Conservation (phyloP, 148 eudicot species). For the Camellia sinensis region DNA sequence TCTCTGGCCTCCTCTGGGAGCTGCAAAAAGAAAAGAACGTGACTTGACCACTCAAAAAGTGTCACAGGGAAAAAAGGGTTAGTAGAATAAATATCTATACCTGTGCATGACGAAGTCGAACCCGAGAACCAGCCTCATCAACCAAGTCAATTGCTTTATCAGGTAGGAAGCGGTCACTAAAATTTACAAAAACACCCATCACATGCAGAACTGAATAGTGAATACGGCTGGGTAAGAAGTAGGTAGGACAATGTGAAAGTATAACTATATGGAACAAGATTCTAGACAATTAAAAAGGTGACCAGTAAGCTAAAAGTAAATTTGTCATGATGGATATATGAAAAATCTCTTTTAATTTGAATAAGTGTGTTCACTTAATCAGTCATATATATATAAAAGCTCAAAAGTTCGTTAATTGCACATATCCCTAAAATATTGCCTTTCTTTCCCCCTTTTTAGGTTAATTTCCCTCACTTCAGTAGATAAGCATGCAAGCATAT, state of each 20-base stretch:
- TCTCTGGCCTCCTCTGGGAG: slow-evolving; percentile 90
- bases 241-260: background rate
- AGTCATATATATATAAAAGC: background rate
- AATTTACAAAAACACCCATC: background rate
- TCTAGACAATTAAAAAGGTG: background rate
- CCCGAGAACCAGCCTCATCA: slow-evolving; percentile 57
- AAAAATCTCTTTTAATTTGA: background rate
- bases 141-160: slow-evolving; percentile 54
- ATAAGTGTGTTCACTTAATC: background rate
- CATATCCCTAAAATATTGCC: background rate
- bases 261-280: slow-evolving; percentile 5
- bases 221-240: background rate
- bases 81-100: slow-evolving; percentile 12
- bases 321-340: background rate
- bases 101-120: slow-evolving; percentile 48
- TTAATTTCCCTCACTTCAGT: background rate
- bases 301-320: background rate
- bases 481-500: background rate
- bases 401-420: background rate
- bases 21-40: slow-evolving; percentile 34
- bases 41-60: slow-evolving; percentile 2
- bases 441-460: background rate
- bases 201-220: background rate
- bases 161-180: slow-evolving; percentile 48
- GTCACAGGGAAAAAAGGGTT: background rate